Evolutionary conservation across 2,329 filamentous ascomycete species (phyloP).

Genomic region (Cordyceps tenuipes): DNA sequence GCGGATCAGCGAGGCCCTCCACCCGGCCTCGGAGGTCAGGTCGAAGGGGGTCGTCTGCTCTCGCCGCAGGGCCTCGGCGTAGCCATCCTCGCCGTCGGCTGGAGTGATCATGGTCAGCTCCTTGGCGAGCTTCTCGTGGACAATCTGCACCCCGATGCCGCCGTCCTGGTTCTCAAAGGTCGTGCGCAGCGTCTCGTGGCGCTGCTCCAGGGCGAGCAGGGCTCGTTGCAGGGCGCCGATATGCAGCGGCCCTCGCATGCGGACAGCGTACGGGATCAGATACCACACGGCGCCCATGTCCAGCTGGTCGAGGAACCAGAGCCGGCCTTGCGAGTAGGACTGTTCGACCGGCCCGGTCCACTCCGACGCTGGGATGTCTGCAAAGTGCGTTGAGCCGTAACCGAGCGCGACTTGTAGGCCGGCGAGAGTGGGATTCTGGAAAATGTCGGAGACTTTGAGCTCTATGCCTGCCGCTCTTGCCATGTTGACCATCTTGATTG

Average conservation of each 20-base stretch:
- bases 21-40: conserved; percentile 16
- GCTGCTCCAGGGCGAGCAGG: conserved; percentile 14
- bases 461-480: conserved; percentile 4
- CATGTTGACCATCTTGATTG: conserved; percentile 8
- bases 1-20: conserved; percentile 15
- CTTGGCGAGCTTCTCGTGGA: background rate
- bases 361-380: background rate
- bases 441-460: background rate
- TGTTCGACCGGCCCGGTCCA: conserved; percentile 15
- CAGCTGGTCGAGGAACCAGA: conserved; percentile 19
- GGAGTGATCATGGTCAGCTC: conserved; percentile 2
- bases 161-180: conserved; percentile 14
- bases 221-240: conserved; percentile 12
- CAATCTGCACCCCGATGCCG: conserved; percentile 10
- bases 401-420: background rate
- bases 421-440: background rate
- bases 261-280: conserved; percentile 13
- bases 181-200: conserved; percentile 17
- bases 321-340: conserved; percentile 17
- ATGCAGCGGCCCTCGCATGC: conserved; percentile 13
- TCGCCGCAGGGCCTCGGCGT: background rate
- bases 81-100: background rate
- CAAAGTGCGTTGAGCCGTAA: background rate
- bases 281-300: conserved; percentile 15
- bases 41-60: conserved; percentile 19